Conservation (phyloP, 345 rosid genomes). For the Salix koriyanagi region DNA sequence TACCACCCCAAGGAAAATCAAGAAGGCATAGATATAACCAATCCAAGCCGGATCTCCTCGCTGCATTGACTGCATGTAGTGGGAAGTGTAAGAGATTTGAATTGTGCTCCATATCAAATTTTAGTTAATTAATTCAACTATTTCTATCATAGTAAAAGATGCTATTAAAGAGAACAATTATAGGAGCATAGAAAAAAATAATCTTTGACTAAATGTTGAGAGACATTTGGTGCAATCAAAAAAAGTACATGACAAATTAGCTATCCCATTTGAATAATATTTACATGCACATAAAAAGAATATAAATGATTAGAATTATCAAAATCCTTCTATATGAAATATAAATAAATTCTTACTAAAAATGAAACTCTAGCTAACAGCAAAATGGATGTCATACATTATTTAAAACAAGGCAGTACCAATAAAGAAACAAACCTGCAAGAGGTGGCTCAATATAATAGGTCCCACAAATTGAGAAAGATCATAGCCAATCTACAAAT, state of each 20-base stretch:
- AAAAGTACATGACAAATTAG: not conserved
- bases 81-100: not conserved
- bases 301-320: not conserved
- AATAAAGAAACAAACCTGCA: conserved; percentile 17
- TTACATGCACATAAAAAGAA: not conserved
- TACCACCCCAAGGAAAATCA: conserved; percentile 32
- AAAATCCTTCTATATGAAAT: not conserved
- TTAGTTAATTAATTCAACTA: not conserved
- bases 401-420: not conserved
- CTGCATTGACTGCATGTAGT: conserved; percentile 20
- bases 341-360: not conserved
- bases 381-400: not conserved
- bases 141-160: not conserved
- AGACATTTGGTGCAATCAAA: not conserved
- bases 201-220: not conserved
- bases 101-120: not conserved
- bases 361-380: not conserved
- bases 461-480: conserved; percentile 33
- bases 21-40: conserved; percentile 30
- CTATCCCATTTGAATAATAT: not conserved
- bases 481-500: conserved; percentile 41
- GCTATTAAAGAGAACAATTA: not conserved
- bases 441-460: conserved; percentile 23
- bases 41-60: conserved; percentile 31
- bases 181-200: not conserved